Evolutionary conservation across 352 stramenopile genomes (phyloP).

Genomic region (Globisporangium spinosum): DNA sequence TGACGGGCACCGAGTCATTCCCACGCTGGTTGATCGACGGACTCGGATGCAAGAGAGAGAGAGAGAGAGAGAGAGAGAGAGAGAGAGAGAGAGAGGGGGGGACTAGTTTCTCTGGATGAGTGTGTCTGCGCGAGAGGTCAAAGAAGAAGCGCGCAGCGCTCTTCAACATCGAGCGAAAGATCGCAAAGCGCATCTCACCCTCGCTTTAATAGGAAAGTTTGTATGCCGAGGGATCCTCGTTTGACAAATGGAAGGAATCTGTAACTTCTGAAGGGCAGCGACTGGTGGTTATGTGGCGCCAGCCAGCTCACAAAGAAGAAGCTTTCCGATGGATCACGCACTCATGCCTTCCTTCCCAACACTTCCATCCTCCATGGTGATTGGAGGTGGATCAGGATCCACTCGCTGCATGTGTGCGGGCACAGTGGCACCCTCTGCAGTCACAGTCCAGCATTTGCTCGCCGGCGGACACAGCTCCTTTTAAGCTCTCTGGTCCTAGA

Average conservation of each 20-base stretch:
- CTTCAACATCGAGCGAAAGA: conserved; percentile 1
- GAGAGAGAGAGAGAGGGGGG: not conserved
- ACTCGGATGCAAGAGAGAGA: not conserved
- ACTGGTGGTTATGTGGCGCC: conserved; percentile 3
- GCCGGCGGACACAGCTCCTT: not conserved
- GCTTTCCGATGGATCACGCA: not conserved
- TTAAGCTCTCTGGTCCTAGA: not conserved
- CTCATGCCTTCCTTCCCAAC: not conserved
- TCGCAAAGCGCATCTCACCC: conserved; percentile 1
- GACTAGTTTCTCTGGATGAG: not conserved
- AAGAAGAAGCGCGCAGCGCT: not conserved
- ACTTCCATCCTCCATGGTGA: not conserved
- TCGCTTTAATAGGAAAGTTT: not conserved
- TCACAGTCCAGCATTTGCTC: conserved; percentile 8
- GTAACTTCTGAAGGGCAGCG: not conserved
- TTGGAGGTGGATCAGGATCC: too few relatives aligned
- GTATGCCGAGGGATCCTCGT: conserved; percentile 1
- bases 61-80: not conserved
- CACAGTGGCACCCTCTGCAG: not conserved
- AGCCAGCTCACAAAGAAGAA: not conserved
- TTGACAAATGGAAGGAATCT: not conserved
- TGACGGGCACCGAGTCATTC: not conserved
- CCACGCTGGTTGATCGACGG: not conserved
- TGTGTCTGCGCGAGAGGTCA: not conserved
- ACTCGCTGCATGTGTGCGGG: too few relatives aligned